Percentiles rank a stretch among this genome's conserved stretches.
Evolutionary conservation across 768 basidiomycete species (phyloP).

Genomic region (Galerina marginata): DNA sequence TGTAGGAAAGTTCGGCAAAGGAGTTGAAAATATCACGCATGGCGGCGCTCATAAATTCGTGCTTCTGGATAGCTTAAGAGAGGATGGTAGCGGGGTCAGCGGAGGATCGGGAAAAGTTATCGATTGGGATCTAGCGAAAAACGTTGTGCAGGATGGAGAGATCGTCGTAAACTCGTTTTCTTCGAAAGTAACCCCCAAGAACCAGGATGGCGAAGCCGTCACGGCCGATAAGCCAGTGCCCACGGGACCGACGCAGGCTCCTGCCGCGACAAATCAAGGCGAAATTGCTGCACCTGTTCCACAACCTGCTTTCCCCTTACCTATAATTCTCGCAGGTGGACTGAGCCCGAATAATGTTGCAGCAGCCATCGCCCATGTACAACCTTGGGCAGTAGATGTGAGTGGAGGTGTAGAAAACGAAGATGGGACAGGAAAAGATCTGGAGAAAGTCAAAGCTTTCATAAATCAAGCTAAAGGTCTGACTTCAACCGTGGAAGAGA

Average conservation of each 20-base stretch:
- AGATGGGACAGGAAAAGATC: constrained; percentile 65
- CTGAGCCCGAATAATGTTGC: constrained; percentile 77
- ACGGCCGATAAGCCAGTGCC: constrained; percentile 6
- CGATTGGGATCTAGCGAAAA: constrained; percentile 80
- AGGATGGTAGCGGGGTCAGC: constrained; percentile 67
- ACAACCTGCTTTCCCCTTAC: constrained; percentile 49
- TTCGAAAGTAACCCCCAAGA: background rate
- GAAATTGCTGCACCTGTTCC: background rate
- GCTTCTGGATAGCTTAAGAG: constrained; percentile 74
- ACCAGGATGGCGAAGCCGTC: background rate
- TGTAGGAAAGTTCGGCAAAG: constrained; percentile 47
- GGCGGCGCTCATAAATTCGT: constrained; percentile 78
- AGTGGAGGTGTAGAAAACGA: constrained; percentile 87
- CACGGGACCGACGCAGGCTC: background rate
- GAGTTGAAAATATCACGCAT: constrained; percentile 66
- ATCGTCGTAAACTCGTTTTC: constrained; percentile 29
- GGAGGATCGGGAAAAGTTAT: constrained; percentile 86
- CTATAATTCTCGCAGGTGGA: constrained; percentile 92
- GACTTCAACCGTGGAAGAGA: constrained; percentile 7
- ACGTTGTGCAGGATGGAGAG: constrained; percentile 73
- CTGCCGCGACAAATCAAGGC: background rate
- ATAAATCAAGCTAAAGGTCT: constrained; percentile 55
- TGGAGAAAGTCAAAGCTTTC: constrained; percentile 64
- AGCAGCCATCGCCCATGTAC: constrained; percentile 68
- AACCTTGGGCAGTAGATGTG: constrained; percentile 93